Evolutionary conservation across 2,329 filamentous ascomycete species (phyloP).

Genomic region (Claviceps humidiphila): DNA sequence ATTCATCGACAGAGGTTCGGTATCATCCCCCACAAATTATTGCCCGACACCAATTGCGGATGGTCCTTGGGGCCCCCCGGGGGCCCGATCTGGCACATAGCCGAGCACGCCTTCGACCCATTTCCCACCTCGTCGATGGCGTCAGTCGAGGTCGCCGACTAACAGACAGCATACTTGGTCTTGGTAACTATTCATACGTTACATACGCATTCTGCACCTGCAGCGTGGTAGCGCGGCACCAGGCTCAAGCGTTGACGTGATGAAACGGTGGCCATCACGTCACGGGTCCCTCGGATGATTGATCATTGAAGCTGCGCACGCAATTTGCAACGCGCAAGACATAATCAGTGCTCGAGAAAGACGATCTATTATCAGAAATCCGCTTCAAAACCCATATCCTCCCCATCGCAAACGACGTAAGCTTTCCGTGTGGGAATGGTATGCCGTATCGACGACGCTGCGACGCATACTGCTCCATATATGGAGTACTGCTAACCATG

Average conservation of each 20-base stretch:
- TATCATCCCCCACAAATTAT: not conserved
- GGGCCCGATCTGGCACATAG: not conserved
- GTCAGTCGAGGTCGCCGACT: not conserved
- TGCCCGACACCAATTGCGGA: not conserved
- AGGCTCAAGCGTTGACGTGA: conserved; percentile 6
- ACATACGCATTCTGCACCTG: too few species aligned
- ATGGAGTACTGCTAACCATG: too few species aligned
- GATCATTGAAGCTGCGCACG: not conserved
- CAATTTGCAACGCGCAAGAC: conserved; percentile 1
- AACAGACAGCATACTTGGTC: not conserved
- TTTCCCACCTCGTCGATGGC: not conserved
- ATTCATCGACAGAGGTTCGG: not conserved
- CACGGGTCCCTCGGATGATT: not conserved
- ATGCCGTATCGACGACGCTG: too few species aligned
- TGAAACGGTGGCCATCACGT: conserved; percentile 10
- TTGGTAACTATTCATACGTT: fast-evolving
- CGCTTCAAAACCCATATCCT: too few species aligned
- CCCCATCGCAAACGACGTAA: too few species aligned
- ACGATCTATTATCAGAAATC: too few species aligned
- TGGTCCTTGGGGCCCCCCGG: not conserved
- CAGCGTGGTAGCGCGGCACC: not conserved
- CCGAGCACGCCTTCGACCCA: not conserved
- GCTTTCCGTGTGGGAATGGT: too few species aligned
- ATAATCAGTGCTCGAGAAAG: not conserved
- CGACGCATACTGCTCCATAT: too few species aligned